These are phyloP conservation scores for Wickerhamiella hasegawae DNA, from an alignment of 805 yeast species.

Conservation along the genomic window DNA sequence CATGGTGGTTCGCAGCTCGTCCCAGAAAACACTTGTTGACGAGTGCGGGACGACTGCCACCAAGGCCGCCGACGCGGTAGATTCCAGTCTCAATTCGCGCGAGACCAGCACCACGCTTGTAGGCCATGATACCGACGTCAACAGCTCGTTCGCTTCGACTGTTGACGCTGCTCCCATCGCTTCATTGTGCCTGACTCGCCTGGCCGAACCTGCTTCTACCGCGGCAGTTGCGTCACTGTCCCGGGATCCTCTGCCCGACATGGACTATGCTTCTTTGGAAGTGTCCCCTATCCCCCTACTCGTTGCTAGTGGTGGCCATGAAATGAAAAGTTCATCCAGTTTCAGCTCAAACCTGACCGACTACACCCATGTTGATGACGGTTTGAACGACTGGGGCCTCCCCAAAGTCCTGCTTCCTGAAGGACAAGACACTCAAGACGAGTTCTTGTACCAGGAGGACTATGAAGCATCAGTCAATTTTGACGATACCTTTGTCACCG, in stretches of 20 bases:
- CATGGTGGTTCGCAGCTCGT: too few species aligned
- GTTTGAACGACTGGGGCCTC: constrained; percentile 18
- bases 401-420: constrained; percentile 12
- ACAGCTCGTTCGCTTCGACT: not conserved
- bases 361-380: constrained; percentile 14
- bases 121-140: not conserved
- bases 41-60: too few species aligned
- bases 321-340: constrained; percentile 3
- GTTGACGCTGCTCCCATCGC: not conserved
- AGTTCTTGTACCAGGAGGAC: constrained; percentile 12
- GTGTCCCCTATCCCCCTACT: not conserved
- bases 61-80: too few species aligned
- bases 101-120: not conserved
- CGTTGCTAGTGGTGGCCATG: not conserved
- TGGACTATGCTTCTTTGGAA: too few species aligned
- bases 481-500: constrained; percentile 1
- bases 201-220: not conserved
- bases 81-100: too few species aligned
- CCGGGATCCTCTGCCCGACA: constrained; percentile 3
- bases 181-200: too few species aligned
- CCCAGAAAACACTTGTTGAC: too few species aligned
- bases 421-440: constrained; percentile 3
- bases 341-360: constrained; percentile 6
- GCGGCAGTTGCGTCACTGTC: constrained; percentile 1
- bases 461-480: constrained; percentile 1